Evolutionary conservation across 2,329 filamentous ascomycete genomes (phyloP).

Genomic region (Pseudocercospora crystallina): DNA sequence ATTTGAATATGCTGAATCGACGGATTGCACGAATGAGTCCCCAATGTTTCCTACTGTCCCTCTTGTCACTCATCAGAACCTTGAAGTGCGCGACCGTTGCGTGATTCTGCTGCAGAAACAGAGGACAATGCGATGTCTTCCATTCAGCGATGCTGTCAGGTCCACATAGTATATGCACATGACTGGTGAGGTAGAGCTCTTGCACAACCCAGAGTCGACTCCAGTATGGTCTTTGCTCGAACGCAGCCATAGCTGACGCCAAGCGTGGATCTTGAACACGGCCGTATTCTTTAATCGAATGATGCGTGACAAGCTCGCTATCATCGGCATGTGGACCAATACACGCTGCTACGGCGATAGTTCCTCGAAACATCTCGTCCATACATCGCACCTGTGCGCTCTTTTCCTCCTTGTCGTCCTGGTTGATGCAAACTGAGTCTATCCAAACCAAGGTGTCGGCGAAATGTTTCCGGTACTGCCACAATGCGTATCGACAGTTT

Average conservation of each 20-base stretch:
- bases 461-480: background rate
- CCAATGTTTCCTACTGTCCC: too few relatives aligned
- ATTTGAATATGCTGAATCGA: too few relatives aligned
- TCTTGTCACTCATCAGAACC: too few relatives aligned
- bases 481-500: background rate
- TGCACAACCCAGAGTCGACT: constrained; percentile 11
- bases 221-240: constrained; percentile 2
- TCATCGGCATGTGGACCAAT: background rate
- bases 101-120: too few relatives aligned
- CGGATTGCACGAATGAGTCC: too few relatives aligned
- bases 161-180: background rate
- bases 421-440: constrained; percentile 14
- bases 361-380: constrained; percentile 12
- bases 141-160: too few relatives aligned
- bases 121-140: too few relatives aligned
- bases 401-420: constrained; percentile 6
- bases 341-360: too few relatives aligned
- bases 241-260: background rate
- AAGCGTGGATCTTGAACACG: too few relatives aligned
- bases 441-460: constrained; percentile 3
- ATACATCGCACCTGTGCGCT: constrained; percentile 10
- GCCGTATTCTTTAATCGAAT: too few relatives aligned
- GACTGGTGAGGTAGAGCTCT: background rate
- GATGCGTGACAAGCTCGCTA: background rate
- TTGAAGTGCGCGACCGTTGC: too few relatives aligned